Conservation (phyloP, 2,329 filamentous ascomycete species). For the Didymella segeticola region DNA sequence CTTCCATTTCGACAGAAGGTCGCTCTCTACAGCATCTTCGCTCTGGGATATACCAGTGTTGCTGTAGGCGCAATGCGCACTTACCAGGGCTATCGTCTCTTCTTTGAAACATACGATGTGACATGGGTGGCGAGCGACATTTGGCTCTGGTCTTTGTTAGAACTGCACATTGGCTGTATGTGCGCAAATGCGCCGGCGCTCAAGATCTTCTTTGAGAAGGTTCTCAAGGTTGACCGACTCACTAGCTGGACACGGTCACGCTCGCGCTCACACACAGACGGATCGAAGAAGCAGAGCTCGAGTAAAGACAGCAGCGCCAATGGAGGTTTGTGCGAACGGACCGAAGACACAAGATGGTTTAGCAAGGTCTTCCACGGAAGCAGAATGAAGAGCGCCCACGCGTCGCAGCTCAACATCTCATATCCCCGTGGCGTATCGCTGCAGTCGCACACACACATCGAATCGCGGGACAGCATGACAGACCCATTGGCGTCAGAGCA, state of each 20-base stretch:
- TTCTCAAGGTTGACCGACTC: constrained; percentile 8
- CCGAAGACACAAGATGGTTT: neutral
- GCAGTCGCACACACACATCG: neutral
- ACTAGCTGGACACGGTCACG: constrained; percentile 1
- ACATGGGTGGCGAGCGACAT: constrained; percentile 28
- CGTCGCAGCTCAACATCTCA: neutral
- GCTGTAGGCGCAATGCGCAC: constrained; percentile 24
- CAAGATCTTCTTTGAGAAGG: constrained; percentile 29
- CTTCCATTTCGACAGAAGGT: constrained; percentile 32
- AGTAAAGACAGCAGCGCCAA: neutral
- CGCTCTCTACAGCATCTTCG: constrained; percentile 31
- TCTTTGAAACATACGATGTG: constrained; percentile 35
- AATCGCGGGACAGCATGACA: neutral
- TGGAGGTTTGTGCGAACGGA: neutral
- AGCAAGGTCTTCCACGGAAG: neutral
- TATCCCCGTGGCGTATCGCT: neutral
- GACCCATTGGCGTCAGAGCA: neutral
- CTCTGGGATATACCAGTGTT: constrained; percentile 26
- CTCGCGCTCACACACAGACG: neutral
- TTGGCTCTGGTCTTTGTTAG: constrained; percentile 25
- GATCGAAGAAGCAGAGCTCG: neutral
- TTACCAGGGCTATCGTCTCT: constrained; percentile 24
- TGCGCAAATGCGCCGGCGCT: constrained; percentile 35
- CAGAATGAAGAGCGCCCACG: neutral
- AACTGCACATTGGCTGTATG: constrained; percentile 33